These are phyloP conservation scores for Manihot esculenta DNA, from an alignment of 441 rosid species.

Conservation along the genomic window DNA sequence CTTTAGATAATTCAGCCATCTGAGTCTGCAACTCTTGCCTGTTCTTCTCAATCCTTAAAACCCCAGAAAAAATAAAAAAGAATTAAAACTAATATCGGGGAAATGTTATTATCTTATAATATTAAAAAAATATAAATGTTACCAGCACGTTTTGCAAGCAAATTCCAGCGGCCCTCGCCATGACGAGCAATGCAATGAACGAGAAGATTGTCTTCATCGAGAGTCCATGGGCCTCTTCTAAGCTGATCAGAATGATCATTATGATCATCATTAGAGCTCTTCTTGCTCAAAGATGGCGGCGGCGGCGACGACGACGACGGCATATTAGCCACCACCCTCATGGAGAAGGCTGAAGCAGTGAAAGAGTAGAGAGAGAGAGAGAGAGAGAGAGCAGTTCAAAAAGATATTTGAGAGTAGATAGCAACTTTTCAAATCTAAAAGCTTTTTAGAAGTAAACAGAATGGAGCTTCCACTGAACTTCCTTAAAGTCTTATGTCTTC, in stretches of 20 bases:
- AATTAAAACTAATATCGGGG: too few relatives aligned
- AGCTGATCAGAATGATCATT: conserved; percentile 35
- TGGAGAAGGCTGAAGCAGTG: not conserved
- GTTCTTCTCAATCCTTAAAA: conserved; percentile 46
- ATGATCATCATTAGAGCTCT: conserved; percentile 27
- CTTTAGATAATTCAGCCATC: conserved; percentile 62
- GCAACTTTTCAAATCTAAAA: conserved; percentile 30
- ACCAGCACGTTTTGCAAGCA: conserved; percentile 56
- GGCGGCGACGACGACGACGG: conserved; percentile 19
- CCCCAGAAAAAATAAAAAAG: not conserved
- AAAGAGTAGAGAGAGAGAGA: too few relatives aligned
- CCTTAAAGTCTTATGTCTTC: conserved; percentile 15
- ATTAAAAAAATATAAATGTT: not conserved
- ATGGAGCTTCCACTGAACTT: conserved; percentile 27
- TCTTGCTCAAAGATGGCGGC: conserved; percentile 15
- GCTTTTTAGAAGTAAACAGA: conserved; percentile 18
- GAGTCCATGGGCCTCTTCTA: conserved; percentile 73
- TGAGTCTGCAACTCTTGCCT: conserved; percentile 59
- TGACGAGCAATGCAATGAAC: conserved; percentile 44
- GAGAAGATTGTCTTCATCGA: conserved; percentile 63
- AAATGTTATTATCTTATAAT: too few relatives aligned
- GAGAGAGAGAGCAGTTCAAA: too few relatives aligned
- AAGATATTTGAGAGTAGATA: conserved; percentile 8
- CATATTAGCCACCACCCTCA: conserved; percentile 13
- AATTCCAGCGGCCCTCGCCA: conserved; percentile 72